Percentiles rank a stretch among this genome's conserved stretches.
phyloP scores from a whole-genome alignment of 2,329 filamentous ascomycete species.

The Spiromastix sp. region DNA sequence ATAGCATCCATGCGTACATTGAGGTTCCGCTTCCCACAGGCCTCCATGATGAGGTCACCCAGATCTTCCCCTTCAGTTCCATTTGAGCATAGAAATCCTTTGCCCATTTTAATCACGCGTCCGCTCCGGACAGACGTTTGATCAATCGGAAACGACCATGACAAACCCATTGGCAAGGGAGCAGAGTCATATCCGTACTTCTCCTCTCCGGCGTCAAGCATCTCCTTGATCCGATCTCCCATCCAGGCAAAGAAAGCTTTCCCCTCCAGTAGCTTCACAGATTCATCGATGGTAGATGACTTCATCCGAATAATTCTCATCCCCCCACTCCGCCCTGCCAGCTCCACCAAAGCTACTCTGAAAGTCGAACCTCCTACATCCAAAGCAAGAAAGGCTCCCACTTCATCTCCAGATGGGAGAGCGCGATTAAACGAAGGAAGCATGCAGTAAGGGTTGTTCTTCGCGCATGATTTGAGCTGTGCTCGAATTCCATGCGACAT shows the following conservation, averaged over 20 bases:
- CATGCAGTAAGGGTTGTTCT: constrained; percentile 51
- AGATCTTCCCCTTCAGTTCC: constrained; percentile 51
- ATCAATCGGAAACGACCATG: constrained; percentile 58
- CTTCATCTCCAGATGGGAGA: constrained; percentile 49
- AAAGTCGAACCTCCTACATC: constrained; percentile 60
- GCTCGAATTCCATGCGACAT: constrained; percentile 37
- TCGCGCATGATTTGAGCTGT: constrained; percentile 46
- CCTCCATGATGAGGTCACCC: constrained; percentile 47
- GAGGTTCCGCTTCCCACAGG: constrained; percentile 44
- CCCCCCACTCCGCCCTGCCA: constrained; percentile 38
- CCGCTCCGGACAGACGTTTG: constrained; percentile 51
- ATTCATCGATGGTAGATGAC: constrained; percentile 46
- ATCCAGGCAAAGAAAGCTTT: constrained; percentile 57
- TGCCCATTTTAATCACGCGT: constrained; percentile 52
- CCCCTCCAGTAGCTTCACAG: constrained; percentile 44
- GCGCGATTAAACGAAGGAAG: constrained; percentile 55
- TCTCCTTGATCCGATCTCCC: constrained; percentile 47
- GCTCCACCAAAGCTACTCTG: constrained; percentile 49
- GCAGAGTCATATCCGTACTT: constrained; percentile 27
- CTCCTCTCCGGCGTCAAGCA: constrained; percentile 35
- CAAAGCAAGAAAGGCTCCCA: constrained; percentile 50
- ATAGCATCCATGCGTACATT: constrained; percentile 52
- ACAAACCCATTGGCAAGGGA: constrained; percentile 48
- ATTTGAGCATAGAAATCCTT: constrained; percentile 52
- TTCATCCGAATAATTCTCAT: constrained; percentile 47